Conservation (phyloP, 208 protist genomes). For the Hexamita inflata region DNA sequence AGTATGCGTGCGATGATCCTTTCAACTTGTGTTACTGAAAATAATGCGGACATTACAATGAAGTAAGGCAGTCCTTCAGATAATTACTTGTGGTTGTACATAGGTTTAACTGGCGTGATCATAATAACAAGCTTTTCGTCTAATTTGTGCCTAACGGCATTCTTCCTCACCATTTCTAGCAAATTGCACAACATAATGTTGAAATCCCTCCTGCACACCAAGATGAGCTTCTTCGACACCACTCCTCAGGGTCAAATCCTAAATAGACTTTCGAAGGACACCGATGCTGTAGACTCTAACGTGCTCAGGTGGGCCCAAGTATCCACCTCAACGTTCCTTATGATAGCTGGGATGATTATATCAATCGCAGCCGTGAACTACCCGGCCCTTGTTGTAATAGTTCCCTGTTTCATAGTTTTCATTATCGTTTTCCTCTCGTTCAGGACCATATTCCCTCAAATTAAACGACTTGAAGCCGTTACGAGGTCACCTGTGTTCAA, state of each 20-base stretch:
- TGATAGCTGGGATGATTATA: slow-evolving; percentile 23
- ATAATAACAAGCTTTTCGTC: too few relatives aligned
- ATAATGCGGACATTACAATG: too few relatives aligned
- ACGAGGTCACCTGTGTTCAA: slow-evolving; percentile 69
- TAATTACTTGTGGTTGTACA: too few relatives aligned
- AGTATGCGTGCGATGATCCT: too few relatives aligned
- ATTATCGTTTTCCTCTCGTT: not conserved
- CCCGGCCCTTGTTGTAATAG: not conserved
- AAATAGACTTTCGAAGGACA: slow-evolving; percentile 30
- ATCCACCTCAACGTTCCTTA: too few relatives aligned
- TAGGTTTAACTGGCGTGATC: too few relatives aligned
- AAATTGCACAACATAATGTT: slow-evolving; percentile 28
- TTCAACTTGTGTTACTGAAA: too few relatives aligned
- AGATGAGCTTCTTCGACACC: slow-evolving; percentile 30
- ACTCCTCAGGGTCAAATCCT: slow-evolving; percentile 32
- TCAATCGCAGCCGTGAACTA: not conserved
- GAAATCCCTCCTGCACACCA: slow-evolving; percentile 6
- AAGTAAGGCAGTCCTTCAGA: too few relatives aligned
- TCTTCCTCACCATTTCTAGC: not conserved
- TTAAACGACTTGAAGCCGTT: slow-evolving; percentile 61
- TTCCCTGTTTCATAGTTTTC: slow-evolving; percentile 7
- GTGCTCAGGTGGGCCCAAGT: too few relatives aligned
- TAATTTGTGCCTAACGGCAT: too few relatives aligned
- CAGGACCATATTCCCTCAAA: slow-evolving; percentile 47
- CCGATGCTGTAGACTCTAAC: slow-evolving; percentile 15